Conservation (phyloP, 768 basidiomycete species). For the Coprinopsis cinerea region DNA sequence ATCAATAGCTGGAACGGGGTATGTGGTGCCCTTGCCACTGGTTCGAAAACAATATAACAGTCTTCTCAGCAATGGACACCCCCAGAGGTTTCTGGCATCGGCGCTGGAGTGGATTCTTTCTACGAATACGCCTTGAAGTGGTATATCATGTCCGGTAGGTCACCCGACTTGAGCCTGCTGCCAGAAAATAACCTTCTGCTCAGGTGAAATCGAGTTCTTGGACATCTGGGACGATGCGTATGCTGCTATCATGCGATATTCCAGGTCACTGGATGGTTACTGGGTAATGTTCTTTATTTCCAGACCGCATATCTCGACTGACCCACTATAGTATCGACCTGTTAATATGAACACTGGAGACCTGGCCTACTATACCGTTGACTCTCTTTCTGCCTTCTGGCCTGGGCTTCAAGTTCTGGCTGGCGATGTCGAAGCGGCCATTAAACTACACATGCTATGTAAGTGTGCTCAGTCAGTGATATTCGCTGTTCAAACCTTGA, state of each 20-base stretch:
- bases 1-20: conserved; percentile 83
- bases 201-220: conserved; percentile 73
- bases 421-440: conserved; percentile 84
- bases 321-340: conserved; percentile 61
- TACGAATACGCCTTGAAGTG: conserved; percentile 93
- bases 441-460: conserved; percentile 90
- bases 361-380: conserved; percentile 70
- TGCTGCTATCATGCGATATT: conserved; percentile 78
- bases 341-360: conserved; percentile 80
- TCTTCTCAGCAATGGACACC: conserved; percentile 59
- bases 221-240: conserved; percentile 85
- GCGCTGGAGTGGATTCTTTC: conserved; percentile 94
- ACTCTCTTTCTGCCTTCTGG: conserved; percentile 95
- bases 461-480: conserved; percentile 18
- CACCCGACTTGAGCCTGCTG: not conserved
- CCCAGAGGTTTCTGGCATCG: conserved; percentile 76
- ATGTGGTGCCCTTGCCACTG: conserved; percentile 20
- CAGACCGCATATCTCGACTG: not conserved
- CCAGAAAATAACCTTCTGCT: not conserved
- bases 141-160: conserved; percentile 76
- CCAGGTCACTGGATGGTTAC: conserved; percentile 78
- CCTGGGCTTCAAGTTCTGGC: conserved; percentile 90
- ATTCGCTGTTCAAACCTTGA: not conserved
- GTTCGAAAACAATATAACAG: not conserved
- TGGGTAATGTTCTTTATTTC: conserved; percentile 50